A percentile compares a stretch with the other conserved stretches of the same genome.
phyloP scores from a whole-genome alignment of 768 basidiomycete species.

The Rhodotorula graminis region DNA sequence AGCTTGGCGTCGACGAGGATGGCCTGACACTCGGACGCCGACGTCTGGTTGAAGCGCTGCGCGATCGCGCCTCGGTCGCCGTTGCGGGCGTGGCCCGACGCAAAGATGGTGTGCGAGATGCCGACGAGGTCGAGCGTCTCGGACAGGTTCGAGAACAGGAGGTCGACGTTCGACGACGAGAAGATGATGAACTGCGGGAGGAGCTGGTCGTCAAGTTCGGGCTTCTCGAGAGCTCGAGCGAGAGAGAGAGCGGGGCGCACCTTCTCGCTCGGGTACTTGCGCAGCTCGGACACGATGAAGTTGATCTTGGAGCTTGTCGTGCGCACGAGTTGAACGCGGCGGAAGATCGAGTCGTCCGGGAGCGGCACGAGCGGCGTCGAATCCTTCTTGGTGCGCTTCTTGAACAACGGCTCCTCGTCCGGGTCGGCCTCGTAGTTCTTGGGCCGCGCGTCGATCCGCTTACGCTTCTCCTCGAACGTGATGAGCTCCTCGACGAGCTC shows the following conservation, averaged over 20 bases:
- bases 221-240: too few relatives aligned
- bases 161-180: conserved; percentile 14
- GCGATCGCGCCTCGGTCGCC: conserved; percentile 22
- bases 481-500: conserved; percentile 36
- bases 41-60: conserved; percentile 16
- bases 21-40: conserved; percentile 18
- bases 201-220: neutral
- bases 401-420: conserved; percentile 16
- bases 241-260: neutral
- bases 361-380: conserved; percentile 12
- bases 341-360: conserved; percentile 12
- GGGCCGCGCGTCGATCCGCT: conserved; percentile 4
- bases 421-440: neutral
- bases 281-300: conserved; percentile 23
- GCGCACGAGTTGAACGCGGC: conserved; percentile 10
- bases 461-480: conserved; percentile 32
- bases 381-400: conserved; percentile 15
- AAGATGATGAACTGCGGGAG: conserved; percentile 33
- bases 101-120: conserved; percentile 31
- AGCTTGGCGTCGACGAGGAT: conserved; percentile 33
- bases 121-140: conserved; percentile 35
- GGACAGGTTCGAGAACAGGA: conserved; percentile 30
- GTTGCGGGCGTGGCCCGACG: conserved; percentile 1
- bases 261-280: conserved; percentile 25
- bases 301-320: conserved; percentile 32